Base-by-base conservation (phyloP, 345 rosid genomes). In the Citrus australasica region DNA sequence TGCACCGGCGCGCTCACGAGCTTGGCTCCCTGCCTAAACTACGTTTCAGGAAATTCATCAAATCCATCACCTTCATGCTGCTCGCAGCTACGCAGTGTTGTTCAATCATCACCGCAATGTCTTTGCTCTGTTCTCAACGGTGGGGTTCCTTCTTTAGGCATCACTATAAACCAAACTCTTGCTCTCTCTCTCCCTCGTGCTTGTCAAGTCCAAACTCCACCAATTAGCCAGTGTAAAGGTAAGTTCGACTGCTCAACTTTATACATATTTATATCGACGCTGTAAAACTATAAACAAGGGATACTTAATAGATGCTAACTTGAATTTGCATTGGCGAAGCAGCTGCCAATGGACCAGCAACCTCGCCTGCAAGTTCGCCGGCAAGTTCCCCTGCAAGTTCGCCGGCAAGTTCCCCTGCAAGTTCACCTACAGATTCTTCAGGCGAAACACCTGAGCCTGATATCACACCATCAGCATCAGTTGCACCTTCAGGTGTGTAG, bases 51-150 rank as follows among this genome's bases (percentile, higher is more conserved):
- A 67, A 94, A 91, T 81, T 81, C 93, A 68, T 75, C 94, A 1
- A 82, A 82, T 10, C 98, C 97, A 10, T 87, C 95, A 2, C 84
- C 88, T 64, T 61, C 86, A 1, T 92, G 96, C 85, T 89, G 94
- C 90, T 80, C 90, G 10, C 90, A 84, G 84, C 86, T 92, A 0
- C 79, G 83, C 72, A 79, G 48, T 71, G 90, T 90, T 6, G 92
- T 90, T 65, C 89, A 83, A 74, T 81, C 90, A 27, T 86, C 88
- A 9, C 97, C 97, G 8, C 88, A 81, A 67, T 92, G 93, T 84
- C 88, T 91, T 62, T 94, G 94, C 83, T 72, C 89, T 25, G 87
- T 83, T 63, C 85, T 92, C 74, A 88, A 80, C 17, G 78, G 85
- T 38, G 86, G 83, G 8, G 86, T 80, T 27, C 88, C 90, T 35